phyloP scores from a whole-genome alignment of 345 rosid genomes.

The Populus euphratica region DNA sequence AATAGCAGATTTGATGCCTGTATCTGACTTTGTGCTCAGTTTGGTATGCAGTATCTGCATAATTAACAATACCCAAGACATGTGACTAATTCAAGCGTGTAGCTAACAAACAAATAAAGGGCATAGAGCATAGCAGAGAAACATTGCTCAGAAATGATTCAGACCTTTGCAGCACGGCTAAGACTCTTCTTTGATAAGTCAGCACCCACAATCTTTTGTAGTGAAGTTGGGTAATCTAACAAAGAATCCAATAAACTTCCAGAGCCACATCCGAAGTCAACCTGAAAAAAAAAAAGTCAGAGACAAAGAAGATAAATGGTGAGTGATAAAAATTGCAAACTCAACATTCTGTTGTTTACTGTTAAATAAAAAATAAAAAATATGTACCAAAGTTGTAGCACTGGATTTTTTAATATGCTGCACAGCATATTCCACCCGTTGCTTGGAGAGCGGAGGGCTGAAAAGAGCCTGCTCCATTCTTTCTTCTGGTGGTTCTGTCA shows the following conservation, averaged over 20 bases:
- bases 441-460: constrained; percentile 92
- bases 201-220: constrained; percentile 70
- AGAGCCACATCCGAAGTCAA: constrained; percentile 93
- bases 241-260: constrained; percentile 85
- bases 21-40: constrained; percentile 42
- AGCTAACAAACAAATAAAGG: background rate
- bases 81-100: background rate
- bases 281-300: constrained; percentile 34
- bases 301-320: background rate
- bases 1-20: constrained; percentile 52
- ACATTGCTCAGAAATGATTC: background rate
- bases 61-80: constrained; percentile 11
- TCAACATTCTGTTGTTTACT: constrained; percentile 4
- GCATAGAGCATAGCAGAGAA: background rate
- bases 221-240: constrained; percentile 65
- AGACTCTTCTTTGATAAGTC: constrained; percentile 82
- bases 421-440: constrained; percentile 85
- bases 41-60: constrained; percentile 79
- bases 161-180: constrained; percentile 87
- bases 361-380: constrained; percentile 1
- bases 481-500: constrained; percentile 78
- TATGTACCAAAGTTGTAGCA: constrained; percentile 66
- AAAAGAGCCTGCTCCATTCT: constrained; percentile 95
- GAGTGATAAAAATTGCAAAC: constrained; percentile 1
- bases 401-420: constrained; percentile 65